These are phyloP conservation scores for Drosera spatulata DNA, from an alignment of 179 eudicot species.

Conservation along the genomic window DNA sequence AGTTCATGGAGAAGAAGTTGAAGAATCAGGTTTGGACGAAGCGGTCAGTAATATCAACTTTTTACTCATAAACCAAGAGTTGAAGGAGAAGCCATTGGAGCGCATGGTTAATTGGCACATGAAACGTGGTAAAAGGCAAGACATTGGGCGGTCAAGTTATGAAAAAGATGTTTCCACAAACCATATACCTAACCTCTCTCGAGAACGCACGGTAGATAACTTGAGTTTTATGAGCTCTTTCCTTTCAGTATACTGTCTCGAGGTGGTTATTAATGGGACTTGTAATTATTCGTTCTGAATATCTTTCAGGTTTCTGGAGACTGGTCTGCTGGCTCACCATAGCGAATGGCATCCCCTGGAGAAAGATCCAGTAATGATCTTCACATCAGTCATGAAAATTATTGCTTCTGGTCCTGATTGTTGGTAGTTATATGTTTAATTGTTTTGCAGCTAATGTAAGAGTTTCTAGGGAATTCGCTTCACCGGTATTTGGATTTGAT, in stretches of 20 bases:
- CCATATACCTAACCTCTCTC: constrained; percentile 27
- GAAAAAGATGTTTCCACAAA: constrained; percentile 26
- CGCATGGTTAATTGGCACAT: constrained; percentile 31
- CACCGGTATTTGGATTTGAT: constrained; percentile 42
- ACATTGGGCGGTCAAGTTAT: constrained; percentile 24
- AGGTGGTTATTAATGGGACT: not conserved
- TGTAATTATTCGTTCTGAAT: not conserved
- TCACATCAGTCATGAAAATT: not conserved
- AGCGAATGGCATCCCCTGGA: constrained; percentile 33
- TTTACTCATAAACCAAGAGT: constrained; percentile 12
- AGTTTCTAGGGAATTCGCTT: constrained; percentile 33
- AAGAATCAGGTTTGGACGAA: constrained; percentile 34
- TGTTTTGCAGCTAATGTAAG: constrained; percentile 29
- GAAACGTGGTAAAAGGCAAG: constrained; percentile 26
- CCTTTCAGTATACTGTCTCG: not conserved
- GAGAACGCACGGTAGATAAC: constrained; percentile 21
- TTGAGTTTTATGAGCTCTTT: not conserved
- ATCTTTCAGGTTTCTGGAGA: constrained; percentile 27
- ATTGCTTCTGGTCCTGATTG: not conserved
- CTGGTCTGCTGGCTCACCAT: constrained; percentile 35
- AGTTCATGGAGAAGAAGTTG: constrained; percentile 22
- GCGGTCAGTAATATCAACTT: constrained; percentile 19
- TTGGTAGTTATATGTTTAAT: not conserved
- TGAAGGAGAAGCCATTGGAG: constrained; percentile 21
- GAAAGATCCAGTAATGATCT: constrained; percentile 23